Conservation (phyloP, 495 filamentous ascomycete genomes). For the Cladorrhinum samala region DNA sequence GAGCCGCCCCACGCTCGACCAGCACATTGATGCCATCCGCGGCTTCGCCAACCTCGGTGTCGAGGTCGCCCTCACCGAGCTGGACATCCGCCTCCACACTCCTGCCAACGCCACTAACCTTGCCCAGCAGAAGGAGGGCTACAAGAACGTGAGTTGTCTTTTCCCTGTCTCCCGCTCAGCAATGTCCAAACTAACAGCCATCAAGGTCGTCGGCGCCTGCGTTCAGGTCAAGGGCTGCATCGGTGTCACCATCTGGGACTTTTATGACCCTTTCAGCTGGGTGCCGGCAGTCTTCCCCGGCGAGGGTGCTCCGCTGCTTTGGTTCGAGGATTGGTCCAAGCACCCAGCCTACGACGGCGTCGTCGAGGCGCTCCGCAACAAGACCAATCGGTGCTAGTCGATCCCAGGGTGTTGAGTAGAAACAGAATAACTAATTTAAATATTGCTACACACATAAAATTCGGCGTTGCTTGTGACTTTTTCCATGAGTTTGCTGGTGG, state of each 20-base stretch:
- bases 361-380: constrained; percentile 26
- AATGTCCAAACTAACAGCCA: constrained; percentile 5
- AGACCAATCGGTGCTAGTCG: constrained; percentile 8
- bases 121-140: constrained; percentile 52
- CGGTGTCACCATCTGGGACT: constrained; percentile 65
- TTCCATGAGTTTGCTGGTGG: no score
- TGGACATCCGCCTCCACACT: constrained; percentile 50
- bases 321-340: constrained; percentile 45
- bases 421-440: no score
- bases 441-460: no score
- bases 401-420: no score
- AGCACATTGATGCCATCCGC: constrained; percentile 44
- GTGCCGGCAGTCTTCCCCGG: constrained; percentile 51
- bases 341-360: constrained; percentile 50
- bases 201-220: constrained; percentile 48
- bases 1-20: constrained; percentile 39
- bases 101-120: constrained; percentile 42
- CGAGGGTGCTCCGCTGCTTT: constrained; percentile 47
- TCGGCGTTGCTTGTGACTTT: no score
- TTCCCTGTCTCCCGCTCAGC: not conserved
- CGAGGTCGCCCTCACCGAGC: constrained; percentile 57
- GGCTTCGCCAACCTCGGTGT: constrained; percentile 46
- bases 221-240: constrained; percentile 52
- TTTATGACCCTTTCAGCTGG: constrained; percentile 52
- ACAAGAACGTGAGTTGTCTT: constrained; percentile 31